A percentile compares a stretch with the other conserved stretches of the same genome.
These are phyloP conservation scores for Pyrrhoderma lamaoense DNA, from an alignment of 1,284 basidiomycete species.

Conservation along the genomic window DNA sequence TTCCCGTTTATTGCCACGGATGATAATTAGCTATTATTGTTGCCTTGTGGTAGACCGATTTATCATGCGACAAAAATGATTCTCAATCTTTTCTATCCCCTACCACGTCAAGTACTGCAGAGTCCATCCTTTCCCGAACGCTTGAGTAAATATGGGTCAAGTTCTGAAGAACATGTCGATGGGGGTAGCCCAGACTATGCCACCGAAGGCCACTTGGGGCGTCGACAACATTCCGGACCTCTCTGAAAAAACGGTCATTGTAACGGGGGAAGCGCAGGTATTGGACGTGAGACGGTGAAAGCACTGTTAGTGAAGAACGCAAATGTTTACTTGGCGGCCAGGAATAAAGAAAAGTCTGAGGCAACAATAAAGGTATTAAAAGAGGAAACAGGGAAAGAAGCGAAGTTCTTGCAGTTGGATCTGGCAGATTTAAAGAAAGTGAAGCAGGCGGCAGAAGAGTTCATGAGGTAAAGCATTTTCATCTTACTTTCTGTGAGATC, in stretches of 20 bases:
- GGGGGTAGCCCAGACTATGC: slow-evolving; percentile 19
- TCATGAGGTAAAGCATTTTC: slow-evolving; percentile 30
- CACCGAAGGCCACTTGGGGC: slow-evolving; percentile 28
- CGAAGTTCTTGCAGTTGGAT: slow-evolving; percentile 50
- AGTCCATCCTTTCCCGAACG: too few species aligned
- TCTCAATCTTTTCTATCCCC: too few species aligned
- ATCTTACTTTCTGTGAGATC: background rate
- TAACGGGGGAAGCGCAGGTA: slow-evolving; percentile 40
- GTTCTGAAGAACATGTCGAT: background rate
- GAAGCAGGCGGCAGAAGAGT: slow-evolving; percentile 42
- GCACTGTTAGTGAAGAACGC: slow-evolving; percentile 48
- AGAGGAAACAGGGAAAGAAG: slow-evolving; percentile 35
- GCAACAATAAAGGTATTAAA: slow-evolving; percentile 46
- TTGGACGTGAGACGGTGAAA: slow-evolving; percentile 32
- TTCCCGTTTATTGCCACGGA: too few species aligned
- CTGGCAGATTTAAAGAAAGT: slow-evolving; percentile 49
- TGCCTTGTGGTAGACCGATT: too few species aligned
- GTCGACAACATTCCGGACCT: slow-evolving; percentile 32
- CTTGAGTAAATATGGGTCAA: slow-evolving; percentile 8
- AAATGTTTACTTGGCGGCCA: slow-evolving; percentile 57
- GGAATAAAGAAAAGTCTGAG: slow-evolving; percentile 40
- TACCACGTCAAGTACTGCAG: too few species aligned
- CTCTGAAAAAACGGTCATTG: slow-evolving; percentile 32
- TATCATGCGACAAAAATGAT: too few species aligned
- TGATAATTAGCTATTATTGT: too few species aligned